Evolutionary conservation across 768 basidiomycete species (phyloP).

Genomic region (Neoboletus subvelutipes): DNA sequence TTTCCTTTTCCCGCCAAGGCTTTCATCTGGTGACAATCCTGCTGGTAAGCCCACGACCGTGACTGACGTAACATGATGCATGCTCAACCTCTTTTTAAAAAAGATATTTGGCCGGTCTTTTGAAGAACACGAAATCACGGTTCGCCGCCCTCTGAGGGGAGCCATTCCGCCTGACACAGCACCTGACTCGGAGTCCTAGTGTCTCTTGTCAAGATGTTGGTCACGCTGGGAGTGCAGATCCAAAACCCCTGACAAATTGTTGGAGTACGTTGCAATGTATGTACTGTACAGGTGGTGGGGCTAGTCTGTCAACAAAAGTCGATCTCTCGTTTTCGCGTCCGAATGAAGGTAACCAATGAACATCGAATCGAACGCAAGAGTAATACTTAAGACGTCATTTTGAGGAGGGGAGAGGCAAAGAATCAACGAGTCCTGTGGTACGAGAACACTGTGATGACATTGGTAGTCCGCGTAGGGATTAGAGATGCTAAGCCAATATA

Average conservation of each 20-base stretch:
- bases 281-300: not conserved
- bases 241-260: too few relatives aligned
- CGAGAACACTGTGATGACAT: not conserved
- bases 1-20: not conserved
- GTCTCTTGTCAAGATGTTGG: not conserved
- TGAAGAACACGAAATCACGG: slow-evolving; percentile 7
- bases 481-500: not conserved
- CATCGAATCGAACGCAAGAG: not conserved
- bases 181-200: too few relatives aligned
- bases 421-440: not conserved
- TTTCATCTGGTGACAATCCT: not conserved
- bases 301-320: not conserved
- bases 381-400: not conserved
- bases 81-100: not conserved
- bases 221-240: not conserved
- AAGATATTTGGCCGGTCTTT: slow-evolving; percentile 5
- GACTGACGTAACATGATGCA: not conserved
- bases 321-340: not conserved
- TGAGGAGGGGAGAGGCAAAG: not conserved
- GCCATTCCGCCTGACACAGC: too few relatives aligned
- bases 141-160: slow-evolving; percentile 1
- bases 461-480: not conserved
- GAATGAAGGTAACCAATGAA: not conserved
- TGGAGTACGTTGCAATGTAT: not conserved
- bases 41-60: too few relatives aligned